Evolutionary conservation across 176 grass and related monocot species (phyloP), one percentile per base, ranked within the genome.

Genomic region (Typha latifolia): DNA sequence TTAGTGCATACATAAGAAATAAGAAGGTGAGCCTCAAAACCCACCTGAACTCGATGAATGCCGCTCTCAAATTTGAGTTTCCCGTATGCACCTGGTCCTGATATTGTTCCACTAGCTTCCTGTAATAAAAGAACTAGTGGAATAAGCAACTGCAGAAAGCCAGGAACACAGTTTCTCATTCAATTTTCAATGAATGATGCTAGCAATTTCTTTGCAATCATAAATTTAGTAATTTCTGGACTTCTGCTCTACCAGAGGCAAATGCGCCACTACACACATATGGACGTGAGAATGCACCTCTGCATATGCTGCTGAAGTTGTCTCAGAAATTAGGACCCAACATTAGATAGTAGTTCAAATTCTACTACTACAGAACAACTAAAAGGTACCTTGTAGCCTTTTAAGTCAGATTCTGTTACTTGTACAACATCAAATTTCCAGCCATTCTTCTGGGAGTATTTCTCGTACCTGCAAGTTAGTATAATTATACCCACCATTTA

Each of bases 51-150:
- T 85, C 94, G 84, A 79, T 99, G 94, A 78, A 93, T 80, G 43
- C 94, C 89, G 62, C 83, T 90, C 76, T 99, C 94, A 79, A 93
- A 93, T 63, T 99, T 90, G 12, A 97, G 81, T 70, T 81, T 92
- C 47, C 94, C 89, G 47, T 82, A 97, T 55, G 71, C 85, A 83
- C 89, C 94, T 71, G 72, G 11, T 47, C 83, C 93, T 68, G 80
- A 96, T 82, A 92, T 97, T 27, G 88, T 61, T 75, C 93, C 93
- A 82, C 88, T 97, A 70, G 93, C 88, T 97, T 97, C 93, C 93
- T 91, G 67, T 53, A 34, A 59, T 47, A 47, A 61, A 12, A 52
- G 20, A 19, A 16, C 1, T 59, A 20, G 15, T 20, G 52, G 10
- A 57, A 10, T 57, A 10, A 34, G 26, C 14, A n/a, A 65, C 56